Conservation (phyloP, 1,284 basidiomycete genomes). For the Boletus smithii region DNA sequence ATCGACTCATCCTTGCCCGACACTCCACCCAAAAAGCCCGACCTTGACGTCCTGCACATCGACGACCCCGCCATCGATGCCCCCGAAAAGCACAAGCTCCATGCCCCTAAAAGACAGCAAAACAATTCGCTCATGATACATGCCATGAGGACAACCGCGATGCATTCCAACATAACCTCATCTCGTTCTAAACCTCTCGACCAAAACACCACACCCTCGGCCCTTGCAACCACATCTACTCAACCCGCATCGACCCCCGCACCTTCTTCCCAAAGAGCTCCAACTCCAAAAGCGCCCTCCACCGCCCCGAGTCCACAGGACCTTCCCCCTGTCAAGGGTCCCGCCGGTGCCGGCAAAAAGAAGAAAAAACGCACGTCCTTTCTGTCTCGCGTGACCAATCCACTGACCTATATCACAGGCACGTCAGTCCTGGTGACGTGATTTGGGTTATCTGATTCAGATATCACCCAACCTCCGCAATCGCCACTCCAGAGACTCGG, state of each 20-base stretch:
- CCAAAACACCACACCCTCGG: conserved; percentile 40
- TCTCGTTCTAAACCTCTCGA: conserved; percentile 32
- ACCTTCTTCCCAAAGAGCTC: conserved; percentile 43
- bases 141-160: conserved; percentile 73
- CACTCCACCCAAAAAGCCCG: conserved; percentile 43
- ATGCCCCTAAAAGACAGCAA: conserved; percentile 52
- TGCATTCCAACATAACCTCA: conserved; percentile 57
- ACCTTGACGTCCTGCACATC: conserved; percentile 26
- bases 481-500: neutral
- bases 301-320: conserved; percentile 44
- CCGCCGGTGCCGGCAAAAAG: conserved; percentile 59
- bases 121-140: conserved; percentile 65
- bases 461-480: neutral
- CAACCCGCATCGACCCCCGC: conserved; percentile 48
- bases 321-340: conserved; percentile 40
- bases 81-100: conserved; percentile 28
- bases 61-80: conserved; percentile 25
- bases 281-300: conserved; percentile 42
- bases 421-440: conserved; percentile 28
- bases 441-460: conserved; percentile 4
- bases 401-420: conserved; percentile 17
- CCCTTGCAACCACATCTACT: conserved; percentile 38
- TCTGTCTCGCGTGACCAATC: neutral
- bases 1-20: conserved; percentile 49
- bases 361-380: conserved; percentile 41